Conservation (phyloP, 2,329 filamentous ascomycete species). For the Hypoxylon sp. region DNA sequence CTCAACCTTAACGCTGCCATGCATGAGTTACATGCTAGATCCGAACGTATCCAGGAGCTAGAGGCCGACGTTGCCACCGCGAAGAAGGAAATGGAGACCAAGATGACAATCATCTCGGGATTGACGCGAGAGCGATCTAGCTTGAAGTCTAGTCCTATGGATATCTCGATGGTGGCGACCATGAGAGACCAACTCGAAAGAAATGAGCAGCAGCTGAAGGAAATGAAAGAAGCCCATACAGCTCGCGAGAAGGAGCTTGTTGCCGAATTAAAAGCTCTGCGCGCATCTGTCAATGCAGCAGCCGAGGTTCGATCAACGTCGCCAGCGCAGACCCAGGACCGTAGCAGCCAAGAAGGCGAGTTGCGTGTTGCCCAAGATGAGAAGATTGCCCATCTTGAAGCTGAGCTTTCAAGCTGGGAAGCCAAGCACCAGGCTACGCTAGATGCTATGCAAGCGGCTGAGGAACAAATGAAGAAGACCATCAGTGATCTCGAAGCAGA, state of each 20-base stretch:
- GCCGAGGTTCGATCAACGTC: conserved; percentile 42
- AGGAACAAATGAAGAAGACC: conserved; percentile 79
- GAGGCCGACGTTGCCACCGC: conserved; percentile 86
- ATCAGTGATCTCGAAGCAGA: conserved; percentile 80
- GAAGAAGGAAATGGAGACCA: conserved; percentile 96
- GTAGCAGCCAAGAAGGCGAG: conserved; percentile 53
- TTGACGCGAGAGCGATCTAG: conserved; percentile 93
- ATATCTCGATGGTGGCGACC: conserved; percentile 90
- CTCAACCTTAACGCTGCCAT: conserved; percentile 91
- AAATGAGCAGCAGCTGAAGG: conserved; percentile 84
- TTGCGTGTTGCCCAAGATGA: conserved; percentile 63
- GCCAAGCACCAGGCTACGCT: conserved; percentile 80
- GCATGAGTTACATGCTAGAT: conserved; percentile 88
- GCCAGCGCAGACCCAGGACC: conserved; percentile 48
- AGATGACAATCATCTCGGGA: conserved; percentile 95
- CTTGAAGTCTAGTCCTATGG: conserved; percentile 85
- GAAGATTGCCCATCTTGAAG: conserved; percentile 76
- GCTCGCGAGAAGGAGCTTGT: conserved; percentile 81
- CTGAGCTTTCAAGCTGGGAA: conserved; percentile 82
- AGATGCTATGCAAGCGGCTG: conserved; percentile 78
- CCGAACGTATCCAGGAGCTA: conserved; percentile 90
- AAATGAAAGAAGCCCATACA: conserved; percentile 80
- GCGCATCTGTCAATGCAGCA: conserved; percentile 64
- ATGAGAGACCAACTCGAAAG: conserved; percentile 90
- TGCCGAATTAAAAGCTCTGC: conserved; percentile 78